A percentile compares a stretch with the other conserved stretches of the same genome.
Evolutionary conservation across 495 filamentous ascomycete species (phyloP).

Genomic region (Hamigera avellanea): DNA sequence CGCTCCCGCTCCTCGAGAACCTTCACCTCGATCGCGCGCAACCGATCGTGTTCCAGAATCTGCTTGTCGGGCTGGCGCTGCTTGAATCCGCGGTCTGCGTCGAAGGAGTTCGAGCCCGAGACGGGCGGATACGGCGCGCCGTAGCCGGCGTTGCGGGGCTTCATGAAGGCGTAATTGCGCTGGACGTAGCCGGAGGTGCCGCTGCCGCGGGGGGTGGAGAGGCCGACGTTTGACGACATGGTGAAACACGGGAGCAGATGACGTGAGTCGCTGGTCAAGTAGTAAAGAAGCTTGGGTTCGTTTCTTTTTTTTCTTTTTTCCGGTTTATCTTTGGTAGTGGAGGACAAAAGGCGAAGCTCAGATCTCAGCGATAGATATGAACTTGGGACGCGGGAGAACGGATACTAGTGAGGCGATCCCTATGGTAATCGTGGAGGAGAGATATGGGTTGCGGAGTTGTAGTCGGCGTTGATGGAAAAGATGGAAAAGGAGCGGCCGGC

Average conservation of each 20-base stretch:
- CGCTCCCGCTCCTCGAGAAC: conserved; percentile 83
- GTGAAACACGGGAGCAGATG: background rate
- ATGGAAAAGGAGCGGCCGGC: too few species aligned
- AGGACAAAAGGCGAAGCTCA: too few species aligned
- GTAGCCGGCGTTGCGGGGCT: conserved; percentile 50
- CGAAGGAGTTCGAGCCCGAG: conserved; percentile 14
- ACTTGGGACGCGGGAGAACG: too few species aligned
- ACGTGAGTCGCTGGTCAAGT: too few species aligned
- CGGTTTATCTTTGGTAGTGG: too few species aligned
- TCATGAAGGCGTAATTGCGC: conserved; percentile 80
- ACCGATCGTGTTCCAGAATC: conserved; percentile 87
- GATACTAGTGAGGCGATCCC: too few species aligned
- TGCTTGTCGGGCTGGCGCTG: conserved; percentile 83
- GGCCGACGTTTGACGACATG: conserved; percentile 98
- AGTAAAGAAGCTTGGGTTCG: too few species aligned
- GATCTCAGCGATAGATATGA: too few species aligned
- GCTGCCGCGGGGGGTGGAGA: conserved; percentile 85
- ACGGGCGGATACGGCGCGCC: conserved; percentile 43
- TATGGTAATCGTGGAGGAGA: too few species aligned
- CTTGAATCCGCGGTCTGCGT: conserved; percentile 50
- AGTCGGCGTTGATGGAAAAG: too few species aligned
- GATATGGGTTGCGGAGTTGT: too few species aligned
- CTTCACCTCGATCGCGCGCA: conserved; percentile 78
- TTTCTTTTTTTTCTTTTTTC: too few species aligned
- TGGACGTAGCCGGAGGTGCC: conserved; percentile 97